These are phyloP conservation scores for Saccharum spontaneum DNA, from an alignment of 176 grass and related monocot species.

Conservation along the genomic window DNA sequence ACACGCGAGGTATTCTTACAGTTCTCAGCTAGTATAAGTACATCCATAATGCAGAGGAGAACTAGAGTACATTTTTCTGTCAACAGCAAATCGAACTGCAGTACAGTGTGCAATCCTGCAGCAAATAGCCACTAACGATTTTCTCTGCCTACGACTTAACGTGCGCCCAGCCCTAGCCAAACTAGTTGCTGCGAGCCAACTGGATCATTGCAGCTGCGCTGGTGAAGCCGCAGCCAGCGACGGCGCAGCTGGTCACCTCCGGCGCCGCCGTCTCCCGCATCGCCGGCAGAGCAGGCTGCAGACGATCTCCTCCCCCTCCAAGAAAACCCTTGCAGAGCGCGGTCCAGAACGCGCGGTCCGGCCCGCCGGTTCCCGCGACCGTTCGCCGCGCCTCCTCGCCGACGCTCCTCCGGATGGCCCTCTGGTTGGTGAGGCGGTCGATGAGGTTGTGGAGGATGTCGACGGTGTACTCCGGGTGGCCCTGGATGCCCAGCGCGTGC, in stretches of 20 bases:
- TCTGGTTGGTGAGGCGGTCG: slow-evolving; percentile 38
- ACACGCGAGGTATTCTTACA: too few relatives aligned
- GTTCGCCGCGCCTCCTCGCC: slow-evolving; percentile 46
- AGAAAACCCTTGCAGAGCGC: slow-evolving; percentile 68
- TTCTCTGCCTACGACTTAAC: neutral
- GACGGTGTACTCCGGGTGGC: slow-evolving; percentile 65
- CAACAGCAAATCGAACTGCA: neutral
- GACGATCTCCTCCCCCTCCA: neutral
- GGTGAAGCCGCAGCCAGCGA: neutral
- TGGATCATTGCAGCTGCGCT: neutral
- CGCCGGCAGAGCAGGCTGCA: neutral
- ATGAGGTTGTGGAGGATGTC: slow-evolving; percentile 65
- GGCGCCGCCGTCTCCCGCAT: neutral
- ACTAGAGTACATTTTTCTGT: too few relatives aligned
- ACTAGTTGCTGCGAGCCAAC: neutral
- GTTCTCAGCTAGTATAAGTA: too few relatives aligned
- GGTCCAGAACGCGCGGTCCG: slow-evolving; percentile 49
- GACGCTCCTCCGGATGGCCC: slow-evolving; percentile 19
- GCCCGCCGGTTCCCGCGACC: slow-evolving; percentile 24
- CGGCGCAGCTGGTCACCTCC: neutral
- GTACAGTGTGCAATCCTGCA: neutral
- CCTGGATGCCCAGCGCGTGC: slow-evolving; percentile 63
- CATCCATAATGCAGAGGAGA: too few relatives aligned
- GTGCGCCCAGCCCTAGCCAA: neutral
- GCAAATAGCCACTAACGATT: neutral